Conservation (phyloP, 495 filamentous ascomycete species). For the Gamarada debralockiae region DNA sequence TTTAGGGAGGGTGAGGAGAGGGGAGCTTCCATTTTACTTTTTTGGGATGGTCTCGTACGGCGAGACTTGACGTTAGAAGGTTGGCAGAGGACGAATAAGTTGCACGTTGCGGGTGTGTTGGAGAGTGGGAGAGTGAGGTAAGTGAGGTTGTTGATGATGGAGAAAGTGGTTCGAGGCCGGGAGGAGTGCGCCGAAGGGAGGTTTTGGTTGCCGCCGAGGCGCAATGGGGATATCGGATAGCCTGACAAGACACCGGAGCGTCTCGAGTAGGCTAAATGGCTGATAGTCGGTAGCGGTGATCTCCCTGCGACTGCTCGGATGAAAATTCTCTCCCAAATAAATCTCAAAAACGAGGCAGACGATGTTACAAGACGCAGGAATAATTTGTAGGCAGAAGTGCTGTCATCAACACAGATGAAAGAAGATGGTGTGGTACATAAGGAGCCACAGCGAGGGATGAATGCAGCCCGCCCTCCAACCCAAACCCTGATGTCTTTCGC, state of each 20-base stretch:
- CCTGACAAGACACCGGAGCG: no score
- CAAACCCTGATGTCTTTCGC: no score
- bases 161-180: no score
- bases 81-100: neutral
- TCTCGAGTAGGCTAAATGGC: no score
- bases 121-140: no score
- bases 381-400: neutral
- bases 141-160: neutral
- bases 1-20: slow-evolving; percentile 19
- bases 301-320: no score
- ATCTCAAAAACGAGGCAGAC: no score
- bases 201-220: neutral
- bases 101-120: no score
- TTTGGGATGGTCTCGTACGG: neutral
- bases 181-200: neutral
- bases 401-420: neutral
- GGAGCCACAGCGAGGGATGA: neutral
- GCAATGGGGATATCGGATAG: no score
- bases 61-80: neutral
- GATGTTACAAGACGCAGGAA: neutral
- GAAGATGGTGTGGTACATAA: neutral
- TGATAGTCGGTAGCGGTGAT: no score
- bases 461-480: neutral
- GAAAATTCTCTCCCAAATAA: neutral
- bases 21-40: slow-evolving; percentile 21